Base-by-base conservation (phyloP, 2,329 filamentous ascomycete species). In the Akanthomyces dipterigenus region DNA sequence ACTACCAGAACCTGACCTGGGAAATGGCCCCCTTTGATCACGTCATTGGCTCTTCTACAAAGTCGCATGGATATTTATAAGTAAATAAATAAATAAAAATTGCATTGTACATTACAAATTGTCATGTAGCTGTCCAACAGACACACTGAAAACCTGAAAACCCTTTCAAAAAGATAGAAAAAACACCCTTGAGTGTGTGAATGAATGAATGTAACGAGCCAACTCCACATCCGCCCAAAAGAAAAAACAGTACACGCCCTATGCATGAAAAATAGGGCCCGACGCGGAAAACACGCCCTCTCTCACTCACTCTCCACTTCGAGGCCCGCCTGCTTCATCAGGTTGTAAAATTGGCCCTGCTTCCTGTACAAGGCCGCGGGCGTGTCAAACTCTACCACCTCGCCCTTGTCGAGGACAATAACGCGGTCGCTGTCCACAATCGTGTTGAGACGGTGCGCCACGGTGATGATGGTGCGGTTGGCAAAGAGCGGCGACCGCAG, bases 391-490 rank as follows among this genome's bases (percentile, higher is more conserved):
- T 99, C 95, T 55, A 88, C 89, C 46, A 99, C 93, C 69, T 87
- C 85, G 48, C 95, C 95, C 74, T 89, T 89, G 71, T 98, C 92
- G 6, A 99, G 84, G 55, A 99, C 95, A 40, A 99, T 88, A 64
- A 99, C 95, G 55, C 93, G 86, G 77, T 99, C 93, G 64, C 82
- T 85, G 73, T 89, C 86, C 34, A 99, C 82, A 69, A 99, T 98
- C 12, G 95, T 99, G 78, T 98, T 98, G 78, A 99, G 96, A 60
- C 95, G 88, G 78, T 99, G 95, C 28, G 95, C 95, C 70, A 99
- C 96, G 1, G 95, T 99, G 75, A 99, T 96, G 75, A 99, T 98
- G 42, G 95, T 99, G 59, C 91, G 87, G 75, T 97, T 91, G 64
- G 88, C 83, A 77, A 99, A 99, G 18, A 88, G 73, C 24, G 84